Percentiles rank a stretch among this genome's conserved stretches.
phyloP scores from a whole-genome alignment of 2,329 filamentous ascomycete species.

The Fusarium longipes region DNA sequence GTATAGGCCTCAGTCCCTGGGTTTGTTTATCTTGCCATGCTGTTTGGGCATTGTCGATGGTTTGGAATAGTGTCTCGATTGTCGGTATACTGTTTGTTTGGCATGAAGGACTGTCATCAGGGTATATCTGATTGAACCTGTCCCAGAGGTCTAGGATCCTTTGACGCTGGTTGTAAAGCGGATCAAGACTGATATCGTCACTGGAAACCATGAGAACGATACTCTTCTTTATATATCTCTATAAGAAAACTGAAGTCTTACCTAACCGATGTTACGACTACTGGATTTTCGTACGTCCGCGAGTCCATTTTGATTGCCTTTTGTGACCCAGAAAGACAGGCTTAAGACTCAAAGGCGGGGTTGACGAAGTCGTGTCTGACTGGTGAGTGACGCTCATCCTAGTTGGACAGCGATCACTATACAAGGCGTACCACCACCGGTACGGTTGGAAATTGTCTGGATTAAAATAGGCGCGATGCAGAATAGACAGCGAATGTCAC shows the following conservation, averaged over 20 bases:
- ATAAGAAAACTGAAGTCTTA: neutral
- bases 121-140: neutral
- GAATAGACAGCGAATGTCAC: too few relatives aligned
- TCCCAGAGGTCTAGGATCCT: neutral
- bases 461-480: neutral
- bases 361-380: neutral
- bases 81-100: neutral
- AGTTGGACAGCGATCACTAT: neutral
- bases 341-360: neutral
- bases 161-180: neutral
- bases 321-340: too few relatives aligned
- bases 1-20: neutral
- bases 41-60: neutral
- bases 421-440: neutral
- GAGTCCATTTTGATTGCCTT: neutral
- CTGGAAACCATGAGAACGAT: neutral
- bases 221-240: rapidly evolving
- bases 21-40: neutral
- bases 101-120: neutral
- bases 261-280: neutral
- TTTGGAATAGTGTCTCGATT: neutral
- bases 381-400: neutral
- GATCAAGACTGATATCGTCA: neutral
- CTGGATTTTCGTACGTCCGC: neutral
- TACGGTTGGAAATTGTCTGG: neutral